Evolutionary conservation across 768 basidiomycete genomes (phyloP), one percentile per base, ranked within the genome.

Genomic region (Psilocybe tampanensis): DNA sequence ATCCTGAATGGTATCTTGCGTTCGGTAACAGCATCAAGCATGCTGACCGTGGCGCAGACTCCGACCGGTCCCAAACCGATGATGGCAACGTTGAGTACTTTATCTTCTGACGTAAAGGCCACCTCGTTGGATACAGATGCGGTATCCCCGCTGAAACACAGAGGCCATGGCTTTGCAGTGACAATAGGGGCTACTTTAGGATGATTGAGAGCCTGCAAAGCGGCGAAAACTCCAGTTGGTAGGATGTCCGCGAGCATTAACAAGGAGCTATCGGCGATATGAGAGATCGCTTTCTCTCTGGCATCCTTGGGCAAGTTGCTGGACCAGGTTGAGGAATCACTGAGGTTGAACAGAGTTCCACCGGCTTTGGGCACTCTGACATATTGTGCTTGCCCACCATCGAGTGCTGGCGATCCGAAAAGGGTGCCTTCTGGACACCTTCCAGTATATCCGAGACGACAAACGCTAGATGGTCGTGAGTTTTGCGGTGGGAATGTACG

Each of bases 51-150:
- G 1, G 88, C 78, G 60, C 90, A 92, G 56, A 92, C 72, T 19
- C 91, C 91, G 9, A 93, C 91, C 17, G 91, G 91, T 7, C 91
- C 91, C 49, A 93, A 75, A 3, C 90, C 91, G 18, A 92, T 71
- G 29, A 92, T 73, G 0, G 85, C 91, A 50, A 92, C 72, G 0
- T 82, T 86, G 56, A 91, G 65, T 8, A 71, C 57, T 54, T 69
- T 75, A 57, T 91, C 88, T 51, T 79, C 79, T 6, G 70, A 59
- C 8, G 71, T 74, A 44, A 84, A 63, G 21, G 52, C 42, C 62
- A 75, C 61, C 24, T 70, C 70, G 48, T 73, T 71, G 6, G 61
- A 64, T 39, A 65, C 66, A n/a, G 55, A 44, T 18, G 49, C 64
- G 19, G 47, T 55, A 18, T 65, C 51, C 17, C 66, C 63, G 47